Percentiles rank a stretch among this genome's conserved stretches.
Evolutionary conservation across 2,329 filamentous ascomycete genomes (phyloP).

Genomic region (Lachnellula subtilissima): DNA sequence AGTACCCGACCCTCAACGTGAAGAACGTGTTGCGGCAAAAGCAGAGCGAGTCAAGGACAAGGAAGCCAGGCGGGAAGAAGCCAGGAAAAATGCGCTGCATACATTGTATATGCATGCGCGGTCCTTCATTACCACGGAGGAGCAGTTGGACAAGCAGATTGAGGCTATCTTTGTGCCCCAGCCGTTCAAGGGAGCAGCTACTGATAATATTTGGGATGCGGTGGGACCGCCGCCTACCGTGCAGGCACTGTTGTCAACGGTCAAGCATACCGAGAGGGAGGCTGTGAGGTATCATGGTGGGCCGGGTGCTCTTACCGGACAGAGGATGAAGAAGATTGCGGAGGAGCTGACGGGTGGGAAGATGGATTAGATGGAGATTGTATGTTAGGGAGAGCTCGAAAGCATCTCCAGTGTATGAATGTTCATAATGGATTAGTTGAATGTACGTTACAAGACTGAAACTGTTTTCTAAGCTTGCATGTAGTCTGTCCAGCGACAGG

Average conservation of each 20-base stretch:
- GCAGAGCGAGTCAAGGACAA: conserved; percentile 40
- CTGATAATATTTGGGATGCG: conserved; percentile 30
- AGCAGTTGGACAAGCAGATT: conserved; percentile 68
- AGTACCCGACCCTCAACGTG: conserved; percentile 58
- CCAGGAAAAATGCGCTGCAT: conserved; percentile 68
- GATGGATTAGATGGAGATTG: conserved; percentile 34
- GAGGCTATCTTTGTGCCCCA: conserved; percentile 67
- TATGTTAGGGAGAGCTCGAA: neutral
- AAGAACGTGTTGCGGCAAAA: conserved; percentile 45
- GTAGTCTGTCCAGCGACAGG: too few relatives aligned
- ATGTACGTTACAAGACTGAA: too few relatives aligned
- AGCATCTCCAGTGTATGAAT: conserved; percentile 12
- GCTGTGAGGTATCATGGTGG: conserved; percentile 30
- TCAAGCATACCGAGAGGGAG: conserved; percentile 30
- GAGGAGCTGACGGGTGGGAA: conserved; percentile 66
- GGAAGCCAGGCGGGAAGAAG: conserved; percentile 48
- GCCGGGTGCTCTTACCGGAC: conserved; percentile 40
- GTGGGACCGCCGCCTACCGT: conserved; percentile 39
- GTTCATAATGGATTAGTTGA: neutral
- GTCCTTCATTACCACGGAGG: conserved; percentile 78
- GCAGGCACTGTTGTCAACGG: conserved; percentile 40
- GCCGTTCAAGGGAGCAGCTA: conserved; percentile 9
- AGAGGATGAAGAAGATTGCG: conserved; percentile 58
- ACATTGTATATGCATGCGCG: conserved; percentile 86
- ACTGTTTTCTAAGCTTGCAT: neutral